Evolutionary conservation across 106 monocot species (phyloP), one percentile per base, ranked within the genome.

Genomic region (Acorus gramineus): DNA sequence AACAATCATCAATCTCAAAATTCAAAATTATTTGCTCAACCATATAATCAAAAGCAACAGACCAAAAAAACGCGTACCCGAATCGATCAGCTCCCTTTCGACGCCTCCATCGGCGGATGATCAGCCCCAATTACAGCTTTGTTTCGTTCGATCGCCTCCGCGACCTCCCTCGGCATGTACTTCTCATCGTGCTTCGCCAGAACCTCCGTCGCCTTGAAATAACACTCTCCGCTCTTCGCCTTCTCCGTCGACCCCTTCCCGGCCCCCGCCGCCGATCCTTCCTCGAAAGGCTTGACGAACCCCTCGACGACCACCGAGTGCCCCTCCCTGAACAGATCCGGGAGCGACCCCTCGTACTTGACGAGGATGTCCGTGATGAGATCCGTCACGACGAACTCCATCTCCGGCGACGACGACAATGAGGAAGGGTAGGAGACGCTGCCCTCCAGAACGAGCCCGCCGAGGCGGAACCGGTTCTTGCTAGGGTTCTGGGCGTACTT

Each of bases 111-210:
- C 28, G 28, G 28, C 28, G 28, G 28, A 28, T 28, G 28, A 28
- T 78, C 79, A 4, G 79, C 85, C 50, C 83, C 85, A 49, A 98
- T 52, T 55, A 63, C 76, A 75, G 87, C 91, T 87, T 91, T 91
- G 49, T 98, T 98, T 68, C 85, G 68, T 78, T 91, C 96, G 47
- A 98, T 69, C 46, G 96, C 96, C 11, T 63, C 87, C 4, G 78
- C 96, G 4, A 98, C 96, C 77, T 98, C 96, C 71, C 81, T 78
- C 7, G 96, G 96, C 96, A 98, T 98, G 49, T 98, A 98, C 73
- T 98, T 98, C 83, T 98, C 96, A 14, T 98, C 96, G 42, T 98
- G 96, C 88, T 98, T 98, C 0, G 96, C 96, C 11, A 98, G 71
- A 49, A 98, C 96, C 73, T 98, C 96, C 2, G 82, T 80, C 12